phyloP scores from a whole-genome alignment of 108 stramenopile genomes.

The Stephanodiscus minutulus region DNA sequence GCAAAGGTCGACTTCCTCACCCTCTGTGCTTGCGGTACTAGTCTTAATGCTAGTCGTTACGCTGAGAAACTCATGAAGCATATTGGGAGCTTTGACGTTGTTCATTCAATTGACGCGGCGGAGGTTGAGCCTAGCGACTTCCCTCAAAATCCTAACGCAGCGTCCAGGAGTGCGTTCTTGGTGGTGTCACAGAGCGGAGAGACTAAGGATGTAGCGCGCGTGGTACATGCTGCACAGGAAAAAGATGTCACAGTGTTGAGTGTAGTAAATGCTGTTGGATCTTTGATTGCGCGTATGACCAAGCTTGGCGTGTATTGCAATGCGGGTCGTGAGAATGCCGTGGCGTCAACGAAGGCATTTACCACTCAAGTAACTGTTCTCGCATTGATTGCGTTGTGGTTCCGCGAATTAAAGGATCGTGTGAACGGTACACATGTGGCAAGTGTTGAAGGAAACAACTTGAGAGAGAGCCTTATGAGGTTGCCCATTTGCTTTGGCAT shows the following conservation, averaged over 20 bases:
- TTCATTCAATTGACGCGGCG: constrained; percentile 87
- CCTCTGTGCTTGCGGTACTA: constrained; percentile 94
- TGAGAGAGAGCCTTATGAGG: constrained; percentile 94
- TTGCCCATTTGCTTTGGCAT: constrained; percentile 97
- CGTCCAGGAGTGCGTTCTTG: constrained; percentile 70
- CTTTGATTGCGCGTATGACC: constrained; percentile 94
- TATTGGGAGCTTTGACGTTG: constrained; percentile 89
- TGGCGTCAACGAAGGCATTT: constrained; percentile 99
- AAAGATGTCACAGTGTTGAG: constrained; percentile 84
- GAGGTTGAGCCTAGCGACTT: constrained; percentile 88
- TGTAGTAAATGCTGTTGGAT: constrained; percentile 97
- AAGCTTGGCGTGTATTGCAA: constrained; percentile 98
- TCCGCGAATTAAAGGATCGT: constrained; percentile 77
- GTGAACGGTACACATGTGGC: constrained; percentile 59
- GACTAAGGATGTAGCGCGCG: constrained; percentile 96
- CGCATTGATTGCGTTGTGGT: constrained; percentile 94
- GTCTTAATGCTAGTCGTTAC: constrained; percentile 89
- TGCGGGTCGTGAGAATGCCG: constrained; percentile 99
- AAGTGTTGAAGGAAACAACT: constrained; percentile 55
- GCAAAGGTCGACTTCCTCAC: constrained; percentile 77
- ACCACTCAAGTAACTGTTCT: constrained; percentile 99
- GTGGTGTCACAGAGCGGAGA: constrained; percentile 95
- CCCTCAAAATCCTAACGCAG: constrained; percentile 47
- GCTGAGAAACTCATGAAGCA: constrained; percentile 96
- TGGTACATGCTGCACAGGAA: constrained; percentile 82